These are phyloP conservation scores for Paecilomyces niveus DNA, from an alignment of 2,329 filamentous ascomycete genomes.

Conservation along the genomic window DNA sequence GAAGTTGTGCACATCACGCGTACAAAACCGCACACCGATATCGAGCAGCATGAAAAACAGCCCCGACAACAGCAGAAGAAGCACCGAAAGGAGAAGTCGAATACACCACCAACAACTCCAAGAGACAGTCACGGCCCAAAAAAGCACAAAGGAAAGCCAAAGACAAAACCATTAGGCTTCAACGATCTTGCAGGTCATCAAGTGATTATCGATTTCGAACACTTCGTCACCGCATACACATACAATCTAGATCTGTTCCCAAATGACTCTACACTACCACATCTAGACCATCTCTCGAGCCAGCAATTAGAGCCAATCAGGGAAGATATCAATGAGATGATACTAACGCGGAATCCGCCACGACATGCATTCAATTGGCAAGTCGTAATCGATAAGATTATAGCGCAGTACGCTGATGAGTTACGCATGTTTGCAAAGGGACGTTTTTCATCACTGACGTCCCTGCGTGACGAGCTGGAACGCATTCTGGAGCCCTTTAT, in stretches of 20 bases:
- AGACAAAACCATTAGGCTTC: slow-evolving; percentile 13
- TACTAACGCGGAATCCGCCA: slow-evolving; percentile 23
- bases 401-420: slow-evolving; percentile 53
- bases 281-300: slow-evolving; percentile 23
- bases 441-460: slow-evolving; percentile 12
- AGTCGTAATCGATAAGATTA: slow-evolving; percentile 56
- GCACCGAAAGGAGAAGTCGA: not conserved
- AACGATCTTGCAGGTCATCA: slow-evolving; percentile 19
- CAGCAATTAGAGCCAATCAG: slow-evolving; percentile 32
- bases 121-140: not conserved
- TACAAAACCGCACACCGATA: slow-evolving; percentile 2
- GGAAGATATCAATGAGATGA: slow-evolving; percentile 39
- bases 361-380: slow-evolving; percentile 57
- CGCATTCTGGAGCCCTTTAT: slow-evolving; percentile 26
- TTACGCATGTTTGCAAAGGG: slow-evolving; percentile 35
- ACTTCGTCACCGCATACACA: slow-evolving; percentile 37
- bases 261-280: slow-evolving; percentile 23
- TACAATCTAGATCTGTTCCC: slow-evolving; percentile 32
- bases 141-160: not conserved
- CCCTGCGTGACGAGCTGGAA: slow-evolving; percentile 21
- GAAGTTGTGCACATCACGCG: slow-evolving; percentile 22
- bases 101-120: slow-evolving; percentile 3
- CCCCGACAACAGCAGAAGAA: not conserved
- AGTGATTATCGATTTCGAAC: slow-evolving; percentile 35
- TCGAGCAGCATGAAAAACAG: not conserved